phyloP scores from a whole-genome alignment of 2,329 filamentous ascomycete species.

The Ambrosiella beaveri region DNA sequence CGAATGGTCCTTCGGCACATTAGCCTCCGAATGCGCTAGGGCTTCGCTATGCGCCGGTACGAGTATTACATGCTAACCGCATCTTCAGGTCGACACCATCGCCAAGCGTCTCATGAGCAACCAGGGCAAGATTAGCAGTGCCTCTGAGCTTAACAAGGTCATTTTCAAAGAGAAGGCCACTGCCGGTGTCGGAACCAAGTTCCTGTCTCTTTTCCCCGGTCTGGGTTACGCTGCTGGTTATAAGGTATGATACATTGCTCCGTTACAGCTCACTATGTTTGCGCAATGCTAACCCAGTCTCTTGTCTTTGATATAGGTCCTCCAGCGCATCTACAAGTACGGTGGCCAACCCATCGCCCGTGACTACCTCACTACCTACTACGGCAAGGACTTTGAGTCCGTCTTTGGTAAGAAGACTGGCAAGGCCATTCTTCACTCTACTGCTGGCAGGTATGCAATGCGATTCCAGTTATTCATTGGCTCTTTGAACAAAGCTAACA shows the following conservation, averaged over 20 bases:
- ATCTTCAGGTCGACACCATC: constrained; percentile 72
- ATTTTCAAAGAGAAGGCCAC: constrained; percentile 81
- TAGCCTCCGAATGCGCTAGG: background rate
- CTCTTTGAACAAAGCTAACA: background rate
- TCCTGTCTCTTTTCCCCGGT: constrained; percentile 90
- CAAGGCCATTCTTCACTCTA: constrained; percentile 96
- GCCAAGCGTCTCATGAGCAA: constrained; percentile 99
- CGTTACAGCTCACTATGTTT: background rate
- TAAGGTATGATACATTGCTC: constrained; percentile 41
- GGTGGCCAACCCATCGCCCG: constrained; percentile 90
- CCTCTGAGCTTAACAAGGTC: constrained; percentile 62
- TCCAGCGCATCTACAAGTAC: constrained; percentile 97
- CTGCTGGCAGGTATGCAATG: constrained; percentile 57
- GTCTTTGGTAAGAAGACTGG: constrained; percentile 93
- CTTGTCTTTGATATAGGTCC: constrained; percentile 32
- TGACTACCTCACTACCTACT: constrained; percentile 68
- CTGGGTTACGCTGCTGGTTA: constrained; percentile 95
- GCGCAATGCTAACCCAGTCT: background rate
- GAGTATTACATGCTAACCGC: background rate
- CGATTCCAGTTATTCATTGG: background rate
- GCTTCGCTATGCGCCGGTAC: background rate
- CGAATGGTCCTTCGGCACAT: background rate
- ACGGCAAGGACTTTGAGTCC: constrained; percentile 67
- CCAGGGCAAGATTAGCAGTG: constrained; percentile 36
- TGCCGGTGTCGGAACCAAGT: constrained; percentile 56